Base-by-base conservation (phyloP, 352 stramenopile genomes). In the Phytophthora pini region DNA sequence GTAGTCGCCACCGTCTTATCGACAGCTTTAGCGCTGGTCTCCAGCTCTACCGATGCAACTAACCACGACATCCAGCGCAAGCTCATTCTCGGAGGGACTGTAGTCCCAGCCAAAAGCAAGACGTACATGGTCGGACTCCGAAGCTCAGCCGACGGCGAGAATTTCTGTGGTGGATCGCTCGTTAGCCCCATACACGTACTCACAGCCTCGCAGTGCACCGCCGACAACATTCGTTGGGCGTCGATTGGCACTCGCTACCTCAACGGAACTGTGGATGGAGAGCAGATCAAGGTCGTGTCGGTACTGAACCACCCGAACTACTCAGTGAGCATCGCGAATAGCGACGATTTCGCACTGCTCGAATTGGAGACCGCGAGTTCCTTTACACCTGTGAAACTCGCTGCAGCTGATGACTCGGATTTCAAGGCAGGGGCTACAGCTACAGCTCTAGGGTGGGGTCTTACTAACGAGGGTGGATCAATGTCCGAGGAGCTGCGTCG, bases 251-350 rank as follows among this genome's bases (percentile, higher is more conserved):
- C 55, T 11, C 44, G 39, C n/a, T 39, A 47, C 32, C 13, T 53
- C 44, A 54, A 17, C 10, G 44, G 32, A 26, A 40, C 17, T 11
- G 24, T 49, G 29, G 32, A 54, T 40, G 44, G 55, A 54, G 55
- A 62, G 15, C 54, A 46, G 31, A 44, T 61, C 13, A 61, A 61
- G 32, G 54, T 61, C 1, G 6, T 43, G 29, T n/a, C 41, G 13
- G 43, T 53, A 13, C 53, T 62, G 32, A 62, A 62, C 15, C 55
- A 62, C 32, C 55, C 44, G 0, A 55, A 62, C 20, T 62, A 40
- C 26, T 55, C 43, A 10, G 13, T 27, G 8, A 62, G 39, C 27
- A 55, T 54, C 31, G 32, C 40, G 9, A 48, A 38, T 48, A 48
- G 44, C 17, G 5, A 46, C n/a, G 54, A 61, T 46, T 61, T 61